Percentiles rank a stretch among this genome's conserved stretches.
Evolutionary conservation across 2,329 filamentous ascomycete genomes (phyloP).

Genomic region (Clarireedia paspali): DNA sequence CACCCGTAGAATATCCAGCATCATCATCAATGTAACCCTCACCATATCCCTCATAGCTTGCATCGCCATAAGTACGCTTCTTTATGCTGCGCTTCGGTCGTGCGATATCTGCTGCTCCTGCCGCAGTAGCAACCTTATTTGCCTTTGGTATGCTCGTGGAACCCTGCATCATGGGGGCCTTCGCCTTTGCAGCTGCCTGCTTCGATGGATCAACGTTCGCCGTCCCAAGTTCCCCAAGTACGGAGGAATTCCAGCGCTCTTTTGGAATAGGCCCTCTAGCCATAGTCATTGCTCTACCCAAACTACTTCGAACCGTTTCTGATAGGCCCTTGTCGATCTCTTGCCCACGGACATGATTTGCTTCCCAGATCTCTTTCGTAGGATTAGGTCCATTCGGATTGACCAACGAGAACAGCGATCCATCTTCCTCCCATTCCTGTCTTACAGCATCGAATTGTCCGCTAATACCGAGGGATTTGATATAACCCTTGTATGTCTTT

Average conservation of each 20-base stretch:
- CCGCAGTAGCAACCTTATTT: neutral
- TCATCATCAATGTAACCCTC: slow-evolving; percentile 65
- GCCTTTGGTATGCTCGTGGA: neutral
- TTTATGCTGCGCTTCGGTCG: slow-evolving; percentile 60
- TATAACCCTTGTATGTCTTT: slow-evolving; percentile 62
- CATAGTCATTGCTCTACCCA: slow-evolving; percentile 49
- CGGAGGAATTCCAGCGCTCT: slow-evolving; percentile 47
- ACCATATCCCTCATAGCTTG: slow-evolving; percentile 66
- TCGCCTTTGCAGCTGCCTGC: slow-evolving; percentile 9
- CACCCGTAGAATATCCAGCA: slow-evolving; percentile 62
- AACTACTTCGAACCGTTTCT: slow-evolving; percentile 34
- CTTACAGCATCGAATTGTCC: slow-evolving; percentile 54
- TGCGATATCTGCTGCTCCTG: slow-evolving; percentile 22
- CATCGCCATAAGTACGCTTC: slow-evolving; percentile 70
- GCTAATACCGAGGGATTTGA: slow-evolving; percentile 54
- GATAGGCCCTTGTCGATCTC: slow-evolving; percentile 48
- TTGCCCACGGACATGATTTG: slow-evolving; percentile 44
- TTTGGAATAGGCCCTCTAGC: slow-evolving; percentile 48
- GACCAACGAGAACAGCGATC: slow-evolving; percentile 40
- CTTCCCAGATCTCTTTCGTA: slow-evolving; percentile 44
- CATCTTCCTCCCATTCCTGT: slow-evolving; percentile 38
- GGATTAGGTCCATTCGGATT: slow-evolving; percentile 36
- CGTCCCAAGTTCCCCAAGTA: slow-evolving; percentile 44
- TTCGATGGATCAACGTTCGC: slow-evolving; percentile 13
- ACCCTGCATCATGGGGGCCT: neutral